Evolutionary conservation across 2,329 filamentous ascomycete species (phyloP).

Genomic region (Botrytis fragariae): DNA sequence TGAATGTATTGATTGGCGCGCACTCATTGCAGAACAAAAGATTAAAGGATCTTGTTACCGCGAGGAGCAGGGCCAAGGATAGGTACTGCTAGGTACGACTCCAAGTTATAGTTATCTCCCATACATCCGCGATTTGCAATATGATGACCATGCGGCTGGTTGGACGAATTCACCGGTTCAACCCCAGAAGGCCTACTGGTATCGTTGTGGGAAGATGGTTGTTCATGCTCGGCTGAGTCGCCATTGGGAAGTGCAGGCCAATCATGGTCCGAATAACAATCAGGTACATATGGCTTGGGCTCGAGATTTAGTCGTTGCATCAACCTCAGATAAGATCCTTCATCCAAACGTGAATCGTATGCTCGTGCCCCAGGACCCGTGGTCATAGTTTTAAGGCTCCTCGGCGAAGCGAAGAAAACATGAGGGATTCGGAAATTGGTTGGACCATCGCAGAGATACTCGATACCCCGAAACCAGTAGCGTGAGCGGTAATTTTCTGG

Average conservation of each 20-base stretch:
- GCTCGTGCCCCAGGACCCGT: not conserved
- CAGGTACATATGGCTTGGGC: not conserved
- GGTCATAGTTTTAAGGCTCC: not conserved
- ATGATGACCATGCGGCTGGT: not conserved
- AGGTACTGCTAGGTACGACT: not conserved
- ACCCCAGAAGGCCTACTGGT: no score
- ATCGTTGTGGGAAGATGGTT: no score
- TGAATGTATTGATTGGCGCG: no score
- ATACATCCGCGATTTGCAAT: not conserved
- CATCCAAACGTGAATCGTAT: not conserved
- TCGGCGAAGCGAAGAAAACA: not conserved
- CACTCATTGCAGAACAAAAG: not conserved
- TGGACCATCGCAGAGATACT: not conserved
- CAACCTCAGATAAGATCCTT: not conserved
- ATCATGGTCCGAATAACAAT: not conserved
- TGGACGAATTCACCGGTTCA: no score
- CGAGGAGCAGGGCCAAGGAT: not conserved
- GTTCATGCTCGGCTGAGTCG: not conserved
- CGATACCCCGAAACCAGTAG: not conserved
- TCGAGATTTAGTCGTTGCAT: slow-evolving; percentile 9
- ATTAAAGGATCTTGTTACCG: not conserved
- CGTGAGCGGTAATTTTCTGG: not conserved
- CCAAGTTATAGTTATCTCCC: no score
- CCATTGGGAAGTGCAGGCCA: not conserved
- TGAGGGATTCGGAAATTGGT: not conserved